Base-by-base conservation (phyloP, 177 flowering plant species). In the Vitis hybrid region DNA sequence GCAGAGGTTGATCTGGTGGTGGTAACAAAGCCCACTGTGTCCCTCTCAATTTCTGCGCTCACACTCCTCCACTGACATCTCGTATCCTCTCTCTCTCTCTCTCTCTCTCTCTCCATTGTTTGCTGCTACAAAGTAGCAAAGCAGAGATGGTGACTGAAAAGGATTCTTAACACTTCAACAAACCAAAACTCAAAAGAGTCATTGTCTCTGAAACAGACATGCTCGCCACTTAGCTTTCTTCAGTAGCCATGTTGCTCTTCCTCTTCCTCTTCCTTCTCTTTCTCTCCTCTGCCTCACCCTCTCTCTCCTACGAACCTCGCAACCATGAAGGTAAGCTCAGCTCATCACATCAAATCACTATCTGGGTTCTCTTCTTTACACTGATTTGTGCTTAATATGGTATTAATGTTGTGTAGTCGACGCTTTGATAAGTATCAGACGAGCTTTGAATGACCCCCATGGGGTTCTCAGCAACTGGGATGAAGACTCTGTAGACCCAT, bases 381-480 rank as follows among this genome's bases (percentile, higher is more conserved):
- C 3, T 32, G 10, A n/a, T 21, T 5, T 65, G 15, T 66, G 14
- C 8, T 5, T 67, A 50, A 9, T 23, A n/a, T 13, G 45, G 18
- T 30, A 0, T 52, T 30, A 66, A 48, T 61, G n/a, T 56, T 69
- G 32, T 74, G 52, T 56, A 92, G 97, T 94, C 70, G 88, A 82
- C 54, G 97, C 98, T 55, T 79, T 94, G 88, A 88, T 85, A 10
- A 72, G 74, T 61, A 77, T 94, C 61, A 89, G 73, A 68, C 68
- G 52, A 40, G 81, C 74, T n/a, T 71, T 94, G 75, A 70, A 73
- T 62, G 98, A 94, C 70, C 97, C 97, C 14, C 87, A 87, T 69
- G 97, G 97, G 5, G 90, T 85, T 70, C 65, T 94, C 32, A 85
- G 66, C 84, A 91, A 87, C 82, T 94, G 98, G 98, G 98, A 94